These are phyloP conservation scores for Cnidoscolus chayamansa DNA, from an alignment of 441 rosid genomes.

Conservation along the genomic window DNA sequence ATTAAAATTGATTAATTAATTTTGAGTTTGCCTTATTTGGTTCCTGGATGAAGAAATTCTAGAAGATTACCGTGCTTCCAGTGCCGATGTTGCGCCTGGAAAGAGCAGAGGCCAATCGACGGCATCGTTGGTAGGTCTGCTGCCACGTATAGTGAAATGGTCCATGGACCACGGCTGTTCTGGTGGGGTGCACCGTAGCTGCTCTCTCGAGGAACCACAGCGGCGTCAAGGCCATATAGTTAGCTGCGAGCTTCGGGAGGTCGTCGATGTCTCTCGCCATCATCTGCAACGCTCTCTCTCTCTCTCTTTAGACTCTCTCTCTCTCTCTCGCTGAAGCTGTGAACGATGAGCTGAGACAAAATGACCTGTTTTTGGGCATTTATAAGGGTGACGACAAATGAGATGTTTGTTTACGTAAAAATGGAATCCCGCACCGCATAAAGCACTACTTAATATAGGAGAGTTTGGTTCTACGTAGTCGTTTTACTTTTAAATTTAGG, in stretches of 20 bases:
- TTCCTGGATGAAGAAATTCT: too few relatives aligned
- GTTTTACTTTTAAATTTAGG: too few relatives aligned
- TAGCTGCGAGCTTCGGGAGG: conserved; percentile 69
- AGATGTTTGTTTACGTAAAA: too few relatives aligned
- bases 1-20: background rate
- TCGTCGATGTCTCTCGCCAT: conserved; percentile 68
- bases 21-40: too few relatives aligned
- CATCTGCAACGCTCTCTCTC: conserved; percentile 10
- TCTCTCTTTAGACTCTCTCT: conserved; percentile 1
- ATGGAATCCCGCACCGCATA: too few relatives aligned
- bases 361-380: background rate
- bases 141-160: conserved; percentile 63
- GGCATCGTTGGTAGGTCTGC: conserved; percentile 73
- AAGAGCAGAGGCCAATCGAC: conserved; percentile 79
- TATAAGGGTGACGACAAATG: background rate
- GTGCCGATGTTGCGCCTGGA: conserved; percentile 48
- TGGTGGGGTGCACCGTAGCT: conserved; percentile 62
- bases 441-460: too few relatives aligned
- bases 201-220: conserved; percentile 84
- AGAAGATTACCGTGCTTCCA: conserved; percentile 51
- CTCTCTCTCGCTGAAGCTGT: background rate
- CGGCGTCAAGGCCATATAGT: conserved; percentile 77
- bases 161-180: conserved; percentile 60
- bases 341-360: background rate
- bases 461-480: too few relatives aligned